These are phyloP conservation scores for Camellia granthamiana DNA, from an alignment of 148 eudicot species.

Conservation along the genomic window DNA sequence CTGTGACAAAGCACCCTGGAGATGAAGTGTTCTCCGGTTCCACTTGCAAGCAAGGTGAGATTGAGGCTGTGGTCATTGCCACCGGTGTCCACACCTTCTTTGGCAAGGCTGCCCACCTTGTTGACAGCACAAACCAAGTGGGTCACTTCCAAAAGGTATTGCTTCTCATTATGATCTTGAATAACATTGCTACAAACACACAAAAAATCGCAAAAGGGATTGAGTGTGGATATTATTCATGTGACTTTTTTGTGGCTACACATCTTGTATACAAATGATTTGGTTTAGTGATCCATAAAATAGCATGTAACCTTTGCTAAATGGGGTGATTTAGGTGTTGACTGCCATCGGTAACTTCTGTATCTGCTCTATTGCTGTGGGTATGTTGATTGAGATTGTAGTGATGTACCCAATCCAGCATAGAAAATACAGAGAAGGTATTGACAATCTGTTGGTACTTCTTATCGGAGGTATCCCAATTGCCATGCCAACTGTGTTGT, in stretches of 20 bases:
- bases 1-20: conserved; percentile 62
- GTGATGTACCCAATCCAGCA: conserved; percentile 74
- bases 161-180: background rate
- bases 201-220: no score
- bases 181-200: no score
- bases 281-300: no score
- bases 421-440: conserved; percentile 62
- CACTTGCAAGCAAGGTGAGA: conserved; percentile 80
- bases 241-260: no score
- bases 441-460: conserved; percentile 72
- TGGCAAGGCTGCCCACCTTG: conserved; percentile 84
- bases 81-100: conserved; percentile 77
- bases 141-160: conserved; percentile 72
- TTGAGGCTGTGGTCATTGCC: conserved; percentile 71
- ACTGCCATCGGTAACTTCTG: conserved; percentile 81
- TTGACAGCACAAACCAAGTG: conserved; percentile 68
- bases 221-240: no score
- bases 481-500: conserved; percentile 83
- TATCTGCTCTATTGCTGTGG: conserved; percentile 61
- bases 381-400: conserved; percentile 54
- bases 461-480: conserved; percentile 92
- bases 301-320: no score
- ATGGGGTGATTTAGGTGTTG: conserved; percentile 40
- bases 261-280: no score
- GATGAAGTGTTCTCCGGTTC: conserved; percentile 70